Conservation (phyloP, 202 grass and related monocot species). For the Zoysia matrella region DNA sequence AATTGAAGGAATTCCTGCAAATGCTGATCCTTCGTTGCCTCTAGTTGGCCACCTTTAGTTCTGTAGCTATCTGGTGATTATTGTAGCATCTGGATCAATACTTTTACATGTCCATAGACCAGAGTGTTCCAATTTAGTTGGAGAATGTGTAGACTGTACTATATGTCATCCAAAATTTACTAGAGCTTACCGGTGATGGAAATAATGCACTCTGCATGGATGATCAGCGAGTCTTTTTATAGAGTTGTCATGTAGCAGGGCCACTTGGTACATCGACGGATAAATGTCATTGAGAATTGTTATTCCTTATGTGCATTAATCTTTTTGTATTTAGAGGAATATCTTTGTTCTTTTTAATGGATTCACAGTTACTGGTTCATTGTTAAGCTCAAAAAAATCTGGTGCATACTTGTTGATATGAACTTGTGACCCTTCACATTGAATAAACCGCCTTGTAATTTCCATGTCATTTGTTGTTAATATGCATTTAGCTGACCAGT, state of each 20-base stretch:
- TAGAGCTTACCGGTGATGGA: slow-evolving; percentile 32
- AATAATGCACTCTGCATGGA: slow-evolving; percentile 45
- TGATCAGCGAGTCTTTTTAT: background rate
- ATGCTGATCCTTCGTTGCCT: slow-evolving; percentile 18
- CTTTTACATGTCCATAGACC: slow-evolving; percentile 32
- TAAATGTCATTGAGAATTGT: slow-evolving; percentile 13
- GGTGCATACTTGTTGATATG: slow-evolving; percentile 4
- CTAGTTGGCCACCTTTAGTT: slow-evolving; percentile 22
- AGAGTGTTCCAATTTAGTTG: slow-evolving; percentile 49
- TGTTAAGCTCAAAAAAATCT: slow-evolving; percentile 14
- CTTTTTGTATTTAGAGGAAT: slow-evolving; percentile 5
- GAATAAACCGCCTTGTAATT: background rate
- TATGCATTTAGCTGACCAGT: slow-evolving; percentile 1
- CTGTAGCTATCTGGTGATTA: slow-evolving; percentile 42
- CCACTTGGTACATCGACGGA: slow-evolving; percentile 35
- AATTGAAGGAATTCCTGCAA: slow-evolving; percentile 43
- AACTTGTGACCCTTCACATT: slow-evolving; percentile 16
- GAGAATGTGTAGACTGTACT: slow-evolving; percentile 25
- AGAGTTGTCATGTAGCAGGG: slow-evolving; percentile 13
- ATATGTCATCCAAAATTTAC: slow-evolving; percentile 11
- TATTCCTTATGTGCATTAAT: background rate
- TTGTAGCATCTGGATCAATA: slow-evolving; percentile 35
- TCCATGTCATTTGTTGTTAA: slow-evolving; percentile 18
- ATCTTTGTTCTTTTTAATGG: slow-evolving; percentile 14
- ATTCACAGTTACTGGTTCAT: background rate